Evolutionary conservation across 1,139 yeast genomes (phyloP).

Genomic region (Candida buenavistaensis): DNA sequence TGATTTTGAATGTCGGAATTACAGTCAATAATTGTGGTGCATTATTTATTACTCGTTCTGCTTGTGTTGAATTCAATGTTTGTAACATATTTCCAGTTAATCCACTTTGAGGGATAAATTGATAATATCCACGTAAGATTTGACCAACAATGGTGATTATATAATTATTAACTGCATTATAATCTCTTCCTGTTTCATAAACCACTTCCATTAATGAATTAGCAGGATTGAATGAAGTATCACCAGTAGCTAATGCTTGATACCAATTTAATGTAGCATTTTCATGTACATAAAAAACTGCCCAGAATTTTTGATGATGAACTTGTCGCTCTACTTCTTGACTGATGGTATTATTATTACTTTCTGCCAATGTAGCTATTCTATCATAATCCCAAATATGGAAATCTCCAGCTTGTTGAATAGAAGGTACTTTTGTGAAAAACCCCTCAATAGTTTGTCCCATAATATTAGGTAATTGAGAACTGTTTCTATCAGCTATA

Average conservation of each 20-base stretch:
- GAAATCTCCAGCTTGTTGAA: conserved; percentile 24
- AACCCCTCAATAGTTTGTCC: conserved; percentile 25
- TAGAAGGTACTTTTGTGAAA: conserved; percentile 23
- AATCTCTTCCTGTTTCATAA: conserved; percentile 35
- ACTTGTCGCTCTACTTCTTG: conserved; percentile 30
- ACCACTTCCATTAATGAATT: conserved; percentile 22
- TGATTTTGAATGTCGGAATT: conserved; percentile 22
- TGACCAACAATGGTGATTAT: conserved; percentile 19
- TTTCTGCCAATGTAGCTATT: conserved; percentile 19
- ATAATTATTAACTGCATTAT: conserved; percentile 27
- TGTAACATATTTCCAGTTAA: conserved; percentile 21
- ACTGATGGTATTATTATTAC: conserved; percentile 21
- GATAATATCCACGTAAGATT: conserved; percentile 16
- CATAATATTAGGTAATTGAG: conserved; percentile 24
- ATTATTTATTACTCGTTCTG: conserved; percentile 15
- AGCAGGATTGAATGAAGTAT: conserved; percentile 18
- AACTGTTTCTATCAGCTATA: conserved; percentile 25
- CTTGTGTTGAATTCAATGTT: conserved; percentile 21
- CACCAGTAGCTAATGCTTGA: conserved; percentile 17
- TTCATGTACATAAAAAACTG: conserved; percentile 26
- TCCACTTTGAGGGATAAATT: conserved; percentile 20
- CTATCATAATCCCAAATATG: conserved; percentile 23
- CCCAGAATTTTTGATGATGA: conserved; percentile 35
- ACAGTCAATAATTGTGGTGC: conserved; percentile 28
- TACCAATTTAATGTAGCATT: conserved; percentile 28